Base-by-base conservation (phyloP, 176 grass and related monocot species). In the Cenchrus americanus region DNA sequence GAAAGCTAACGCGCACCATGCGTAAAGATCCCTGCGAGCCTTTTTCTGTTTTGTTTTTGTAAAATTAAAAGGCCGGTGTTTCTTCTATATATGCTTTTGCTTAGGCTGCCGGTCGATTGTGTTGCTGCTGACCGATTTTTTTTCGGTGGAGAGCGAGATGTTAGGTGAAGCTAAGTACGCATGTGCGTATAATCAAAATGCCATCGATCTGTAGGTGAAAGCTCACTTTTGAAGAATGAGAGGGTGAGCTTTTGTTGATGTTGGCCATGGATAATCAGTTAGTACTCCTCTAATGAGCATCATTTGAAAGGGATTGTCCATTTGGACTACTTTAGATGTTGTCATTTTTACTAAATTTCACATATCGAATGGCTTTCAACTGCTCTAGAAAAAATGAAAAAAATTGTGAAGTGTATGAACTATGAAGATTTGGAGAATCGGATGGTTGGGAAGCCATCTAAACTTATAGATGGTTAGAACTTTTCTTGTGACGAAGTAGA, bases 161-260 rank as follows among this genome's bases (percentile, higher is more conserved):
- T 10, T 79, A 60, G 69, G 68, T 89, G 51, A 75, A 73, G 73
- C 40, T 64, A 78, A 40, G 40, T 37, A 90, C 78, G 49, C 41
- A 30, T 19, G 8, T 47, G 23, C 47, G 69, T 53, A 80, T 46
- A 63, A 27, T 27, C 1, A 27, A 47, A 77, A 82, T 40, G 65
- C 34, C 48, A 78, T 50, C 34, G 34, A 37, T 37, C 34, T 0
- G 34, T 79, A 79, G 88, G 83, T 86, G 58, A 86, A 79, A 59
- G 14, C 66, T 78, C 66, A 15, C 11, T 66, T 24, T 52, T 42
- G 71, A 79, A 79, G 41, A 60, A 50, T 55, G 27, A 46, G 52
- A 89, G 57, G 70, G 5, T 23, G 73, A 62, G 54, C 40, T 48
- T 72, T 61, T 1, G 50, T 58, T 58, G 19, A 67, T 73, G 26